Evolutionary conservation across 768 basidiomycete species (phyloP).

Genomic region (Astraeus odoratus): DNA sequence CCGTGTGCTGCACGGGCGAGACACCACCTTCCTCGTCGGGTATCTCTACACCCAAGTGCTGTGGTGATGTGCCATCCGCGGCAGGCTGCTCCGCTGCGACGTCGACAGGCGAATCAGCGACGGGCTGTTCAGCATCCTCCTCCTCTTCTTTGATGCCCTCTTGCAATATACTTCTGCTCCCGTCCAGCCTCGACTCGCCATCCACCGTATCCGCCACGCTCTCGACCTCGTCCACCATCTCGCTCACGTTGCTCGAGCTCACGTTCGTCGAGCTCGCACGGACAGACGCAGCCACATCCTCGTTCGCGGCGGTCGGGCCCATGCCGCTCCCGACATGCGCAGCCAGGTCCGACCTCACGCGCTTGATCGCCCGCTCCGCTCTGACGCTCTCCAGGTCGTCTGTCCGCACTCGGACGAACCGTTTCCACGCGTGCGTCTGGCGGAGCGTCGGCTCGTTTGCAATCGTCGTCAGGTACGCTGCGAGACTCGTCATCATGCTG

Average conservation of each 20-base stretch:
- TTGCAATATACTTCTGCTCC: constrained; percentile 12
- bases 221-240: constrained; percentile 25
- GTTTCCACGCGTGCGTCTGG: constrained; percentile 67
- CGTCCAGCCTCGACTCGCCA: constrained; percentile 14
- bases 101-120: constrained; percentile 2
- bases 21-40: constrained; percentile 4
- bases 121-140: constrained; percentile 12
- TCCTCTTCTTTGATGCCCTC: constrained; percentile 22
- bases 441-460: constrained; percentile 63
- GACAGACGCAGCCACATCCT: constrained; percentile 6
- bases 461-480: constrained; percentile 72
- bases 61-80: constrained; percentile 2
- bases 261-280: constrained; percentile 16
- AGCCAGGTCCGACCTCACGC: constrained; percentile 78
- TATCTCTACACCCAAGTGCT: not conserved
- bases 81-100: constrained; percentile 5
- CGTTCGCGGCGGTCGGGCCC: constrained; percentile 22
- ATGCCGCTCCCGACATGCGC: constrained; percentile 43
- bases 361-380: constrained; percentile 82
- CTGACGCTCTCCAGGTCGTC: constrained; percentile 87
- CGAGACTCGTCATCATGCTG: constrained; percentile 58
- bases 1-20: not conserved
- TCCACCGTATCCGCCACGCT: constrained; percentile 23
- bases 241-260: constrained; percentile 28
- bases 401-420: constrained; percentile 77